phyloP scores from a whole-genome alignment of 2,329 filamentous ascomycete genomes.

The Orbilia blumenaviensis region DNA sequence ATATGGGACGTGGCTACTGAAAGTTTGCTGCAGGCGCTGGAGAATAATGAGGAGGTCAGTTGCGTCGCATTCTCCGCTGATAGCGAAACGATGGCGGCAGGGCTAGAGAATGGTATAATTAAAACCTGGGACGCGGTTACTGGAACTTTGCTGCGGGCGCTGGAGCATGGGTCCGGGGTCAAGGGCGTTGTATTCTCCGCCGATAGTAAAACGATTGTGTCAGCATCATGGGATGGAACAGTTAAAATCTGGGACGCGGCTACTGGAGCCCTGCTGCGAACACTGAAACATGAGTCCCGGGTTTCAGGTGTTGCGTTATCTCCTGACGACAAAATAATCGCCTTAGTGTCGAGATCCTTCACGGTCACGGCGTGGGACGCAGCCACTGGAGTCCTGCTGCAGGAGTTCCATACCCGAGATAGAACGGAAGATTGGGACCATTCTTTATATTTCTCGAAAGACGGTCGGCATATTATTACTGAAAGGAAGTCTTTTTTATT shows the following conservation, averaged over 20 bases:
- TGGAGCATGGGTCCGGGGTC: background rate
- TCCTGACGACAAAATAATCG: background rate
- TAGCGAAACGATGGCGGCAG: background rate
- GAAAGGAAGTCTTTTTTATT: background rate
- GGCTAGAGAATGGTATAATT: background rate
- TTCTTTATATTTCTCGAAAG: background rate
- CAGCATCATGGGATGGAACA: background rate
- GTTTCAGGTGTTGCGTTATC: background rate
- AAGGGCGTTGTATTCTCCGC: background rate
- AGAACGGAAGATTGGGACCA: background rate
- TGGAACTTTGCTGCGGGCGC: background rate
- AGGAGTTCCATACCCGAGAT: background rate
- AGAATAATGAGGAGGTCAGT: background rate
- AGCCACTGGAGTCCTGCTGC: background rate
- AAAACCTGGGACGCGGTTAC: slow-evolving; percentile 9
- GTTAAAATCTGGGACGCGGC: slow-evolving; percentile 63
- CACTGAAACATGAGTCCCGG: background rate
- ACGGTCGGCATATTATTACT: background rate
- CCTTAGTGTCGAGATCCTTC: background rate
- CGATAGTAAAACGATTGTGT: background rate
- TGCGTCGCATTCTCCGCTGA: background rate
- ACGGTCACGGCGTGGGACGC: background rate
- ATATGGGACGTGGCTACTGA: slow-evolving; percentile 3
- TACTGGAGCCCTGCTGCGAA: background rate
- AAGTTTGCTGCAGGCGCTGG: background rate